Evolutionary conservation across 345 rosid species (phyloP), one percentile per base, ranked within the genome.

Genomic region (Euphorbia lathyris): DNA sequence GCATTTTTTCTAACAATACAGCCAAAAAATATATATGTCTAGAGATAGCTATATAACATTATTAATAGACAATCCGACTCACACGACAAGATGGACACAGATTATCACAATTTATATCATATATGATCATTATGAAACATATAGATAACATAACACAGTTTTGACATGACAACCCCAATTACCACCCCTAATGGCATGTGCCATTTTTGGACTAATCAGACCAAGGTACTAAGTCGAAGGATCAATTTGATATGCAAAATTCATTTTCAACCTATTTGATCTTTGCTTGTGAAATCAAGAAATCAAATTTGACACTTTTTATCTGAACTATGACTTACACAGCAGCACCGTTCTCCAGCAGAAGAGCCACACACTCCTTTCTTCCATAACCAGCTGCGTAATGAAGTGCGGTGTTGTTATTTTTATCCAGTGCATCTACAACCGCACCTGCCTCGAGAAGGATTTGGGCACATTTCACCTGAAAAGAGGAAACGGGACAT

Each of bases 341-440:
- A 62, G 99, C 96, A 52, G 99, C 99, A 6, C 96, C 99, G 43
- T 88, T 90, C 68, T 88, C 92, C 34, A 95, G 86, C 26, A 94
- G 85, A 72, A 94, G 93, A 79, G 93, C 83, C 9, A 94, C 97
- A 72, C 98, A 94, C 59, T 91, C 98, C 81, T 94, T 90, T 79
- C 90, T 91, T 32, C 98, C 97, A 73, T 94, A 94, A 63, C 99
- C 99, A 69, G 99, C 97, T 14, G 99, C 95, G 51, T 94, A 94
- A 74, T 94, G 99, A 53, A 94, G 91, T 9, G 97, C 97, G 3
- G 99, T 94, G 81, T 94, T 94, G 83, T 92, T 94, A 77, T 94
- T 94, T 77, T 90, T 94, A 80, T 94, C 99, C 74, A 94, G 74
- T 5, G 99, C 97, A 70, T 95, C 91, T 68, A 95, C 96, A 58